Conservation (phyloP, 257 asterid species). For the Striga asiatica region DNA sequence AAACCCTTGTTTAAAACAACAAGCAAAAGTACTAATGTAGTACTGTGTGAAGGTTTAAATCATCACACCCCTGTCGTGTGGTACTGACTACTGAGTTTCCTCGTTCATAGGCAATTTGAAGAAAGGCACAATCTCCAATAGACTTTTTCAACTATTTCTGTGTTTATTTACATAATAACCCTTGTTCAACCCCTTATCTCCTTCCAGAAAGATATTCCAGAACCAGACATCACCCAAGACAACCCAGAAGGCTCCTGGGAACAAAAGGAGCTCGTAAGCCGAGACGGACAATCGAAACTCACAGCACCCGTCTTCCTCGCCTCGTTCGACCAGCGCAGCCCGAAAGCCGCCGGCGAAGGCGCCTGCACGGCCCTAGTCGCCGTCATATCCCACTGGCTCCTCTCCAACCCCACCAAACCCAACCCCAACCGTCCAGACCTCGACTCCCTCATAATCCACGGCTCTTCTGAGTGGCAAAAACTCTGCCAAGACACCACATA, state of each 20-base stretch:
- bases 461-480: conserved; percentile 72
- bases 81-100: too few relatives aligned
- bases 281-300: conserved; percentile 52
- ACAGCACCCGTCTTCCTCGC: conserved; percentile 51
- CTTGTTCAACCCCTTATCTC: not conserved
- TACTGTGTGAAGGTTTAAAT: too few relatives aligned
- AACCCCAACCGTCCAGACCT: conserved; percentile 42
- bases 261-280: conserved; percentile 38
- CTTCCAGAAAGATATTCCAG: conserved; percentile 16
- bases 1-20: too few relatives aligned
- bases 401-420: conserved; percentile 19
- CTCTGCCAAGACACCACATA: conserved; percentile 31
- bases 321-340: conserved; percentile 64
- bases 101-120: too few relatives aligned
- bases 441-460: conserved; percentile 45
- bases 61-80: too few relatives aligned
- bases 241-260: conserved; percentile 33
- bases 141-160: not conserved
- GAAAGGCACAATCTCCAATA: too few relatives aligned
- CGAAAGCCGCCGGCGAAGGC: conserved; percentile 61
- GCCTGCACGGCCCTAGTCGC: conserved; percentile 64
- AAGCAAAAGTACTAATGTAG: too few relatives aligned
- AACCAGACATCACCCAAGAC: conserved; percentile 18
- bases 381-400: conserved; percentile 69
- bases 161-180: not conserved